These are phyloP conservation scores for Fusarium aywerte DNA, from an alignment of 2,329 filamentous ascomycete genomes.

Conservation along the genomic window DNA sequence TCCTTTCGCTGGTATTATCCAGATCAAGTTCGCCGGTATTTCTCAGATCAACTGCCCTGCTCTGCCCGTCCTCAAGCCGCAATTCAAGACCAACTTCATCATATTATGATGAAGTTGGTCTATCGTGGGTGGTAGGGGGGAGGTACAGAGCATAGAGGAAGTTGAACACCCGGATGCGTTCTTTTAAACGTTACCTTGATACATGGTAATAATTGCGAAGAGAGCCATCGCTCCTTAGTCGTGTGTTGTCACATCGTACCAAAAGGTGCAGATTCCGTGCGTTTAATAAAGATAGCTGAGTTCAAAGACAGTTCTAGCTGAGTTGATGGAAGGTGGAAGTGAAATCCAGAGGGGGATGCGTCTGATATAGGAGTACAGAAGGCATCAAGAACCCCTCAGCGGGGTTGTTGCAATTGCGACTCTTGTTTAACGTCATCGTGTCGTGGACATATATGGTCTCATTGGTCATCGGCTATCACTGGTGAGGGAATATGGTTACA, in stretches of 20 bases:
- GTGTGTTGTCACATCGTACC: slow-evolving; percentile 46
- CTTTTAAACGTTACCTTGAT: slow-evolving; percentile 61
- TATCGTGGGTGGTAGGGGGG: neutral
- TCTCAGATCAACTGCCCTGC: slow-evolving; percentile 68
- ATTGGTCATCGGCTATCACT: slow-evolving; percentile 35
- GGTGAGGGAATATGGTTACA: slow-evolving; percentile 24
- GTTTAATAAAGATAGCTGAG: neutral
- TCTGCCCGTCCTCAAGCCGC: slow-evolving; percentile 32
- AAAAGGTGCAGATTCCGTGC: slow-evolving; percentile 7
- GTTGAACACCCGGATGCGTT: slow-evolving; percentile 60
- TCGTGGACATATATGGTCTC: slow-evolving; percentile 24
- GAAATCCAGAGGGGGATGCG: neutral
- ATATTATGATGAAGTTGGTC: neutral
- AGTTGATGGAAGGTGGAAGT: slow-evolving; percentile 4
- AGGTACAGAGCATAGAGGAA: slow-evolving; percentile 32
- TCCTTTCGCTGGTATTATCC: slow-evolving; percentile 90
- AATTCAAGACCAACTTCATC: neutral
- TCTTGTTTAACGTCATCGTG: slow-evolving; percentile 31
- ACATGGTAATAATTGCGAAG: slow-evolving; percentile 45
- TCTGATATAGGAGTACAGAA: slow-evolving; percentile 29
- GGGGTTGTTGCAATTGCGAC: slow-evolving; percentile 31
- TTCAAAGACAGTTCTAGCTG: neutral
- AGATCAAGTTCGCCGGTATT: slow-evolving; percentile 88
- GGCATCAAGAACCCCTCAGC: slow-evolving; percentile 33
- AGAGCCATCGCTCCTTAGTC: slow-evolving; percentile 41